A percentile compares a stretch with the other conserved stretches of the same genome.
These are phyloP conservation scores for Phylloboletellus chloephorus DNA, from an alignment of 1,284 basidiomycete species.

Conservation along the genomic window DNA sequence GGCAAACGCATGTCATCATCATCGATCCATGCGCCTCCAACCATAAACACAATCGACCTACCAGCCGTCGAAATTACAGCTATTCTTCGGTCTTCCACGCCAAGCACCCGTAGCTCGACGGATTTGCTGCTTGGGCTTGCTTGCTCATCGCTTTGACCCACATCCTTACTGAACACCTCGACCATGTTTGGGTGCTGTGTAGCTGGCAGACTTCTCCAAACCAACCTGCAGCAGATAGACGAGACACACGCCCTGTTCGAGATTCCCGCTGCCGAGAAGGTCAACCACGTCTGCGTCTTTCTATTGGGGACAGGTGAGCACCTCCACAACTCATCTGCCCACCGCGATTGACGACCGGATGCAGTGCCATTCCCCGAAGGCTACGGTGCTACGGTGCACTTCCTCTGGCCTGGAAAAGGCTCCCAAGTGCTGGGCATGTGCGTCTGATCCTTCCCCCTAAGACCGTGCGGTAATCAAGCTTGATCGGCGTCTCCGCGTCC, in stretches of 20 bases:
- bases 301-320: constrained; percentile 71
- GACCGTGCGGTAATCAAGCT: too few relatives aligned
- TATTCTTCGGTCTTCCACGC: background rate
- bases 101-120: background rate
- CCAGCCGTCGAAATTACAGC: background rate
- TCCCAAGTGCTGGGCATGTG: constrained; percentile 87
- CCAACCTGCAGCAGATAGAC: constrained; percentile 71
- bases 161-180: too few relatives aligned
- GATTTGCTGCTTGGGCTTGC: constrained; percentile 2
- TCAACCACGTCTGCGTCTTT: constrained; percentile 90
- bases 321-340: background rate
- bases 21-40: constrained; percentile 15
- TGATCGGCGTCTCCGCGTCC: background rate
- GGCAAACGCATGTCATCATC: constrained; percentile 11
- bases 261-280: constrained; percentile 67
- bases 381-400: constrained; percentile 85
- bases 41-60: constrained; percentile 8
- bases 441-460: constrained; percentile 25
- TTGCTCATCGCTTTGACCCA: constrained; percentile 2
- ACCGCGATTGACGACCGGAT: background rate
- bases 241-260: constrained; percentile 84
- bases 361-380: constrained; percentile 83
- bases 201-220: constrained; percentile 71
- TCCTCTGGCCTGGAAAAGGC: constrained; percentile 84
- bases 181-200: constrained; percentile 71